These are phyloP conservation scores for Spraguea lophii DNA, from an alignment of 371 early-diverging fungal genomes.

Conservation along the genomic window DNA sequence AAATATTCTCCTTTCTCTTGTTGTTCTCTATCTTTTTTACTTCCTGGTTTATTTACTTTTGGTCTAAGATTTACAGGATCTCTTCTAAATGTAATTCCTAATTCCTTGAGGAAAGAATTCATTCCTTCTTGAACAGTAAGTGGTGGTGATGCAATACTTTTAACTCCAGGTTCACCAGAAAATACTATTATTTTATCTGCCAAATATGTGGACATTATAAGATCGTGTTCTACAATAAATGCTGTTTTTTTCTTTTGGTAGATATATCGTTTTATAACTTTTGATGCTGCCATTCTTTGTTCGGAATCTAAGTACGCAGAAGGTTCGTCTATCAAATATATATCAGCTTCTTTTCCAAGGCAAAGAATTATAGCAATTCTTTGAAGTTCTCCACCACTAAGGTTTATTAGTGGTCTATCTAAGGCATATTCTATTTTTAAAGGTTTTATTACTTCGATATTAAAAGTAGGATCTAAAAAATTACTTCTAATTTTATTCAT, in stretches of 20 bases:
- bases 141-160: constrained; percentile 56
- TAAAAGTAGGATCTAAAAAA: constrained; percentile 81
- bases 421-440: constrained; percentile 71
- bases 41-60: constrained; percentile 87
- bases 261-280: constrained; percentile 93
- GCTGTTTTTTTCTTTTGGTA: constrained; percentile 86
- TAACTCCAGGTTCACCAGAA: constrained; percentile 69
- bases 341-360: constrained; percentile 79
- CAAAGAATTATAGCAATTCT: constrained; percentile 87
- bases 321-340: constrained; percentile 96
- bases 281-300: constrained; percentile 92
- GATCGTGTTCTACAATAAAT: constrained; percentile 99
- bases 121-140: constrained; percentile 77
- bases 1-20: constrained; percentile 74
- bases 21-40: constrained; percentile 89
- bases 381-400: constrained; percentile 98
- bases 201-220: constrained; percentile 99
- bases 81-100: constrained; percentile 93
- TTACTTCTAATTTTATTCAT: constrained; percentile 67
- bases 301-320: constrained; percentile 98
- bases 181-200: constrained; percentile 96
- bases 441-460: constrained; percentile 88
- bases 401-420: constrained; percentile 63
- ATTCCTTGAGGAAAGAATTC: constrained; percentile 80
- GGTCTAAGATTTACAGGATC: constrained; percentile 94